Base-by-base conservation (phyloP, 2,329 filamentous ascomycete genomes). In the Paracamarosporium sp. region DNA sequence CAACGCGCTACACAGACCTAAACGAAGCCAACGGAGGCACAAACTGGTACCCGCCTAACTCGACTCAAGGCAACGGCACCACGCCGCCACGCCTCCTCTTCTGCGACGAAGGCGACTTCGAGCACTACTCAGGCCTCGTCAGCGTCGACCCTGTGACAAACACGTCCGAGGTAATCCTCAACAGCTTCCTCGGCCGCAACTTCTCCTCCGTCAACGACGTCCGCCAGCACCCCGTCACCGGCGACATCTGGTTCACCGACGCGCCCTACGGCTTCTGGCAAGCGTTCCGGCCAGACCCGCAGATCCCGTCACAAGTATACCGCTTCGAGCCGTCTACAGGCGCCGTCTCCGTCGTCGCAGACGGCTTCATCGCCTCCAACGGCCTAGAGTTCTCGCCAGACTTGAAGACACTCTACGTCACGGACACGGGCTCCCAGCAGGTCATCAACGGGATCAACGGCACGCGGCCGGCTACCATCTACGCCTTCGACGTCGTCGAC, bases 181-280 rank as follows among this genome's bases (percentile, higher is more conserved):
- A 80, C 56, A 81, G 78, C 62, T 83, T 77, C 67, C 79, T 78
- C 47, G 81, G 81, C 27, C 78, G 76, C 65, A 79, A 81, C 68
- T 79, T 82, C 65, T 76, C 73, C 60, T 73, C 69, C 24, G 62
- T 80, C 50, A 78, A 82, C 64, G 80, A 82, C 55, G 68, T 78
- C 6, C 69, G 74, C 27, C 72, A 77, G 51, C 76, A 81, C 41
- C 76, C 80, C 30, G 62, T 68, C 5, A 78, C 76, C 0, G 79
- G 79, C 45, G 78, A 81, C 40, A 70, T 84, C 40, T 83, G 81
- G 80, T 83, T 83, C 69, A 83, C 81, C 1, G 81, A 83, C 60
- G 77, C 79, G 6, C 66, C 72, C 44, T 75, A 72, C 45, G 74
- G 71, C 2, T 74, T 61, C 55, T 66, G 66, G 47, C 71, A 75